Base-by-base conservation (phyloP, 2,329 filamentous ascomycete genomes). In the Ascosphaera pollenicola region DNA sequence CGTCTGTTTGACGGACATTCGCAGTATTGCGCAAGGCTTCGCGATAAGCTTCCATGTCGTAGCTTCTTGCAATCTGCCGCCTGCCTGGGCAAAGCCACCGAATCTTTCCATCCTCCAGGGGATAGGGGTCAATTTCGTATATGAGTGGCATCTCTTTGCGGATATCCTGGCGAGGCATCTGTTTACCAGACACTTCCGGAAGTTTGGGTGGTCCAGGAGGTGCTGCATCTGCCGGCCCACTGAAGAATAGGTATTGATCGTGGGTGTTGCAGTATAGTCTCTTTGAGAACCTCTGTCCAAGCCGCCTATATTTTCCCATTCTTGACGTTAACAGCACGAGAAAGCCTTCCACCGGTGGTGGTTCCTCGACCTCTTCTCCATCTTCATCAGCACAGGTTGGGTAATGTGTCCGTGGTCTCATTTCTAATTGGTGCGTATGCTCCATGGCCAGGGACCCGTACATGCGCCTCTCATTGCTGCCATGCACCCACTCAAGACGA, bases 361-460 rank as follows among this genome's bases (percentile, higher is more conserved):
- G 73, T 45, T 78, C 74, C 13, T 64, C 62, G 39, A 71, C 50
- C 17, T 50, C 47, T 16, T 53, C 50, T 17, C 54, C 52, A 47
- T 59, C 57, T 5, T 53, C 53, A 17, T 59, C 56, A 3, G 61
- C 58, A 13, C 52, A 60, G 2, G 69, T 70, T 2, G 72, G 66
- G 47, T 77, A 78, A 49, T 78, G 74, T 40, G 68, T 59, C 49
- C 76, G 75, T 0, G 73, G 72, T 3, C 73, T 64, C 31, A 78
- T 52, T 50, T 78, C 73, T 13, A 78, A 63, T 38, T 78, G 73
- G 49, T 78, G 73, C 2, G 73, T 71, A 38, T 64, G 66, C 45
- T 69, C 61, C 73, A 78, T 76, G 24, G 70, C 74, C 45, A 78
- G 70, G 0, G 72, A 69, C 28, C 74, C 74, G 45, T 76, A 76